Evolutionary conservation across 768 basidiomycete genomes (phyloP), one percentile per base, ranked within the genome.

Genomic region (Chlorophyllum brunneum): DNA sequence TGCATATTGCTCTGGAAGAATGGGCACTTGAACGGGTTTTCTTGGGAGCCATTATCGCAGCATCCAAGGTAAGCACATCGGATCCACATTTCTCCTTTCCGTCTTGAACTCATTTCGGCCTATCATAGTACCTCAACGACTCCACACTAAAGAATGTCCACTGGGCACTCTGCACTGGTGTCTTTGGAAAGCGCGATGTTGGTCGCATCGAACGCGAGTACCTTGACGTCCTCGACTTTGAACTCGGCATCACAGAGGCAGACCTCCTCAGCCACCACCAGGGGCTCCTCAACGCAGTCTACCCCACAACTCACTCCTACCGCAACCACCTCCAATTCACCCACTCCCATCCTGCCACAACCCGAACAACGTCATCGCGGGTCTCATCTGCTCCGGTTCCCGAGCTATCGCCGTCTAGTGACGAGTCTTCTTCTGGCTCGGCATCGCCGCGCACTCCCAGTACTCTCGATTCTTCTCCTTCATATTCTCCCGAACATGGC

Each of bases 21-120:
- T 90, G 88, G 88, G 92, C 92, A 11, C 76, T 88, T 43, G 91
- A 94, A 68, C 83, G 92, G 36, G 92, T 95, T 26, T 94, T 95
- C 70, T 80, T 95, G 37, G 92, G 92, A 45, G 84, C 91, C n/a
- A 68, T 94, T 57, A 93, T 95, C 67, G 75, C 81, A 41, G 92
- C 92, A 5, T 86, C 86, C 70, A 95, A 94, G 77, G 86, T 88
- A 64, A 58, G 64, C 68, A 47, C 51, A 34, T 55, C 55, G 58
- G 48, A 36, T 30, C 46, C 44, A 48, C 48, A 52, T 16, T 15
- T 51, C 20, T 40, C 38, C 26, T 37, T 51, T 57, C 29, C 11
- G 15, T 33, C 37, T 31, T 53, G 47, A 40, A 36, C 57, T 59
- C 22, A 58, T 54, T 51, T 46, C 46, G 46, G 44, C 37, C 60